Conservation (phyloP, 805 yeast genomes). For the Myxozyma melibiosi region DNA sequence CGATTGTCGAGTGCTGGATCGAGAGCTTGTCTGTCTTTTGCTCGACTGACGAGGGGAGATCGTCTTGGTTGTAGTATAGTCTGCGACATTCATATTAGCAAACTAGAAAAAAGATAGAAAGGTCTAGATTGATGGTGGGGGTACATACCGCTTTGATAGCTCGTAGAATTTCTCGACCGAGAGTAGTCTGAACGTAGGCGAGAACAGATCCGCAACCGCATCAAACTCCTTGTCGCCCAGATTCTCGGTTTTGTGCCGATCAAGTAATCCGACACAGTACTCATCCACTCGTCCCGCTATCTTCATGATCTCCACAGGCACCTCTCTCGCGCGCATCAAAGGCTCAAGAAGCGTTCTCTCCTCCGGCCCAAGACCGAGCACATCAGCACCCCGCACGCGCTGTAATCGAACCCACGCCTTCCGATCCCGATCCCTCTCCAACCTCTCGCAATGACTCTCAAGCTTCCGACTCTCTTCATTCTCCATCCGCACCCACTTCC, state of each 20-base stretch:
- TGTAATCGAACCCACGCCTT: constrained; percentile 10
- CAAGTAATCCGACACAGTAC: constrained; percentile 2
- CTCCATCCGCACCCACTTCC: constrained; percentile 25
- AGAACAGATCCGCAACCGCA: background rate
- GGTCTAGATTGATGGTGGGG: background rate
- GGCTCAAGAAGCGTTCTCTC: too few species aligned
- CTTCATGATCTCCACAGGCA: constrained; percentile 1
- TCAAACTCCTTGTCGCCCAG: constrained; percentile 1
- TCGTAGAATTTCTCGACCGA: constrained; percentile 20
- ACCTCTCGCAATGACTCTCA: constrained; percentile 14
- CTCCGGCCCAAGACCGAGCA: too few species aligned
- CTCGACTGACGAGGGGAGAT: constrained; percentile 2
- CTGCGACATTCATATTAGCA: constrained; percentile 1
- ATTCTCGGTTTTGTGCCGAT: background rate
- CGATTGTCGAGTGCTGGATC: constrained; percentile 13
- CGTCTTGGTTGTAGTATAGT: constrained; percentile 16
- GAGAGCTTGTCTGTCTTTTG: constrained; percentile 3
- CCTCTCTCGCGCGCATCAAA: too few species aligned
- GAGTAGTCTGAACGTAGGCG: constrained; percentile 8
- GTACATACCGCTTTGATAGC: constrained; percentile 17
- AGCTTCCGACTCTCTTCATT: constrained; percentile 21
- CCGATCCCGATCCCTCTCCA: constrained; percentile 11
- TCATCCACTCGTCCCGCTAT: constrained; percentile 1
- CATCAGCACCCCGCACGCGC: background rate
- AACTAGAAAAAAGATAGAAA: background rate